Base-by-base conservation (phyloP, 78 protist species). In the Isochrysis galbana region DNA sequence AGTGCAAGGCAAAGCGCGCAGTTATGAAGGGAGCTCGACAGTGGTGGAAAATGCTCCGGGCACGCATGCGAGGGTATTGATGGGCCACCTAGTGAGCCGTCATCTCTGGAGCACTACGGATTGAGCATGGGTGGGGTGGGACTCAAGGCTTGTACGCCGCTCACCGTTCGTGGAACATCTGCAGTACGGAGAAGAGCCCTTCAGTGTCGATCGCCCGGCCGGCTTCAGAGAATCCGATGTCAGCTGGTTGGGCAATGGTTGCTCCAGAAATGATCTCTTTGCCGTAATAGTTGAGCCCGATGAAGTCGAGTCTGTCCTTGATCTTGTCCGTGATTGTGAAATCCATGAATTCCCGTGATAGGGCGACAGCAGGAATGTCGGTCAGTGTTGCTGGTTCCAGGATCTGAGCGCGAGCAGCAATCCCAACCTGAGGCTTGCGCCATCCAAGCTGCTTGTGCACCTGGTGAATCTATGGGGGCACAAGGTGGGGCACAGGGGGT, bases 231-330 rank as follows among this genome's bases (percentile, higher is more conserved):
- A 36, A 72, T 25, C 38, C 82, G n/a, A 21, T 42, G 36, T 17
- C 7, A 21, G 39, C 22, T 38, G 38, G 44, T 25, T 26, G 82
- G 45, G 82, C 82, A 4, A 72, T 26, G 10, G 44, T 0, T 42
- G 1, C 5, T 11, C 82, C 82, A 42, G 19, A 2, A 25, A 72
- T 17, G 23, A 72, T 0, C 44, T 72, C 82, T 4, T 36, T 17
- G 36, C 82, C 82, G 82, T 72, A 72, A 42, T 72, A 72, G 44
- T 72, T 72, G 26, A 72, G 21, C 25, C 82, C 82, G 44, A 72
- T 2, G 82, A 32, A 69, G 78, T 69, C 78, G 78, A 17, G 39
- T 19, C 11, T 17, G 39, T 69, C 78, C 39, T 69, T 34, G 41
- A 69, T 61, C 61, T 51, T 51, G 61, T 51, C 61, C 29, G 61